Evolutionary conservation across 1,284 basidiomycete species (phyloP).

Genomic region (Athelia sp.): DNA sequence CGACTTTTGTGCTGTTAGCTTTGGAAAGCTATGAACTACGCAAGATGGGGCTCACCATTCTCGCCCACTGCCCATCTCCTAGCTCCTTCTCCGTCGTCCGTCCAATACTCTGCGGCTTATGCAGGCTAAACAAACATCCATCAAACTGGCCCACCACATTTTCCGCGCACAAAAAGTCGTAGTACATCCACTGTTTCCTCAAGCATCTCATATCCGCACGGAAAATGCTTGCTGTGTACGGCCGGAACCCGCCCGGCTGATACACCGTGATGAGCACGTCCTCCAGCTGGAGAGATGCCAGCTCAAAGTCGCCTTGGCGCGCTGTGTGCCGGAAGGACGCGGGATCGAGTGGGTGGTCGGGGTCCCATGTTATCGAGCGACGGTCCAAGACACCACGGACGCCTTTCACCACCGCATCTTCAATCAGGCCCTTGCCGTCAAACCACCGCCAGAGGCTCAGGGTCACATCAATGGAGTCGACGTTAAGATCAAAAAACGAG

Average conservation of each 20-base stretch:
- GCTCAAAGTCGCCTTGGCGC: slow-evolving; percentile 81
- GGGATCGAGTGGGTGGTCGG: slow-evolving; percentile 73
- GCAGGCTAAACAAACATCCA: slow-evolving; percentile 95
- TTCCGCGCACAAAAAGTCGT: slow-evolving; percentile 88
- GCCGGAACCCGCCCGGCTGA: slow-evolving; percentile 87
- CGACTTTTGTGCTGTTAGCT: too few species aligned
- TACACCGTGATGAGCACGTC: slow-evolving; percentile 94
- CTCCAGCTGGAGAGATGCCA: slow-evolving; percentile 86
- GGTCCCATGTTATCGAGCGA: slow-evolving; percentile 55
- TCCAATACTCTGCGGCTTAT: slow-evolving; percentile 95
- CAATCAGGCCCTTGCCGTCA: slow-evolving; percentile 91
- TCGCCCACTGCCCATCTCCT: slow-evolving; percentile 77
- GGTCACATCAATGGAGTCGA: slow-evolving; percentile 95
- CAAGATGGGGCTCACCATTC: slow-evolving; percentile 65
- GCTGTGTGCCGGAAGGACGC: slow-evolving; percentile 74
- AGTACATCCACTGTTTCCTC: slow-evolving; percentile 94
- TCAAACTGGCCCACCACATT: slow-evolving; percentile 97
- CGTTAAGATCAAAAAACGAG: slow-evolving; percentile 86
- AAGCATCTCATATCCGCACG: slow-evolving; percentile 84
- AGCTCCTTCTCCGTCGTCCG: slow-evolving; percentile 82
- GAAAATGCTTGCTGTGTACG: slow-evolving; percentile 95
- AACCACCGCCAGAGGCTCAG: slow-evolving; percentile 93
- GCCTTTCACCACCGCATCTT: slow-evolving; percentile 89
- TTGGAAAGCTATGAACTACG: too few species aligned
- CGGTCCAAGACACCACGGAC: slow-evolving; percentile 71